Evolutionary conservation across 768 basidiomycete species (phyloP), one percentile per base, ranked within the genome.

Genomic region (Dictyophora rubrovolvata): DNA sequence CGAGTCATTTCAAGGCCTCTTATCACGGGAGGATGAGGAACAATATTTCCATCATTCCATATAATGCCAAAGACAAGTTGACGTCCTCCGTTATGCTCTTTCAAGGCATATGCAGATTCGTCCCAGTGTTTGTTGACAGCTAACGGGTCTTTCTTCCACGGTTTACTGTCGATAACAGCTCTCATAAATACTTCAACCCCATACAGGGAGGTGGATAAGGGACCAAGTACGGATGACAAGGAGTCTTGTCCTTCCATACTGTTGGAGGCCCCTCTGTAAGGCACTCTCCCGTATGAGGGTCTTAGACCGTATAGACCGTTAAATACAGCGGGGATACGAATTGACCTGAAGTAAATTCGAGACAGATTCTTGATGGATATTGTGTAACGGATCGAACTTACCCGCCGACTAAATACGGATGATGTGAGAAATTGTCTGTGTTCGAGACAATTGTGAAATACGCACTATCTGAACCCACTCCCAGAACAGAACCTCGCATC

Each of bases 171-270:
- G 16, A 85, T 64, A 21, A 93, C 78, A 1, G 80, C 77, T 67
- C 85, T 76, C 69, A 80, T 79, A 70, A 93, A 91, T 0, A 69
- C 63, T 66, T 81, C 84, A 57, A 93, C 69, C n/a, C 79, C 86
- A 10, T 68, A 71, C 51, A 90, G 62, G 35, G 80, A 80, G 48
- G 71, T 74, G 1, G 81, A 72, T 54, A 91, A 72, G 5, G 91
- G 91, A 0, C 91, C 91, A 11, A 91, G 74, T 28, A 90, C 86
- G 2, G 87, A 87, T 4, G 73, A 73, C 23, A 88, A 65, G 16
- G 84, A 81, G 61, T 90, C 87, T 66, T 86, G 82, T 20, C 90
- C 90, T 67, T 84, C 78, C 23, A 83, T 65, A 1, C 82, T 78
- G 68, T 86, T 89, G 2, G 77, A 71, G 5, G 80, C 79, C 20